Evolutionary conservation across 2,329 filamentous ascomycete species (phyloP).

Genomic region (Aureobasidium melanogenum): DNA sequence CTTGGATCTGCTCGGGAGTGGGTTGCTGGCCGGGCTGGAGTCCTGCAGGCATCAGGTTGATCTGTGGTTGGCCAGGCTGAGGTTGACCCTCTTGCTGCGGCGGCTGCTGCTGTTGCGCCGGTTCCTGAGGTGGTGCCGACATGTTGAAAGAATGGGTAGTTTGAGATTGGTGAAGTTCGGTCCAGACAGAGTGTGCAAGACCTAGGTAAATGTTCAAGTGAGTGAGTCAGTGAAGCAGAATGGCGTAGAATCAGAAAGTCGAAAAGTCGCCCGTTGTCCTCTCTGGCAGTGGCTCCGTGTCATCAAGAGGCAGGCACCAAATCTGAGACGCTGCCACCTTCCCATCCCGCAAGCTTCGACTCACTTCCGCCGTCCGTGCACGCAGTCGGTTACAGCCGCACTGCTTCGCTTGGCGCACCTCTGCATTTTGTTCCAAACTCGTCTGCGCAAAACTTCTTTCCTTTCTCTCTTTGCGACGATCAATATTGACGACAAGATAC

Average conservation of each 20-base stretch:
- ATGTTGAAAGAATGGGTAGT: slow-evolving; percentile 8
- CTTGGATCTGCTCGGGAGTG: slow-evolving; percentile 73
- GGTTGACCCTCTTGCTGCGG: slow-evolving; percentile 2
- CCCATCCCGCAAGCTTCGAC: not conserved
- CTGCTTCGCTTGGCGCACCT: slow-evolving; percentile 10
- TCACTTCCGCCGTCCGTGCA: not conserved
- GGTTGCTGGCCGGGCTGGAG: slow-evolving; percentile 44
- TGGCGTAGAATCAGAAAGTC: not conserved
- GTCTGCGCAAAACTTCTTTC: not conserved
- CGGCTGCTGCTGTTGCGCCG: slow-evolving; percentile 8
- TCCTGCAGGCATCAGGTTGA: slow-evolving; percentile 10
- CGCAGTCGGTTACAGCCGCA: slow-evolving; percentile 3
- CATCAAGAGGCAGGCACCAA: not conserved
- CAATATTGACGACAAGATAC: slow-evolving; percentile 8
- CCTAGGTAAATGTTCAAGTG: not conserved
- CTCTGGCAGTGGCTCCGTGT: slow-evolving; percentile 2
- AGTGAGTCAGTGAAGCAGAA: not conserved
- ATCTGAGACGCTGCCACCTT: not conserved
- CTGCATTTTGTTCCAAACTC: slow-evolving; percentile 7
- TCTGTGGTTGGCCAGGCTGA: not conserved
- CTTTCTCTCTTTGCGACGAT: slow-evolving; percentile 10
- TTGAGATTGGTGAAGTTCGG: not conserved
- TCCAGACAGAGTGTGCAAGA: not conserved
- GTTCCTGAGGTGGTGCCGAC: slow-evolving; percentile 15
- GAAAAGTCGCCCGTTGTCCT: not conserved